Evolutionary conservation across 129 eudicot genomes (phyloP).

Genomic region (Saposhnikovia divaricata): DNA sequence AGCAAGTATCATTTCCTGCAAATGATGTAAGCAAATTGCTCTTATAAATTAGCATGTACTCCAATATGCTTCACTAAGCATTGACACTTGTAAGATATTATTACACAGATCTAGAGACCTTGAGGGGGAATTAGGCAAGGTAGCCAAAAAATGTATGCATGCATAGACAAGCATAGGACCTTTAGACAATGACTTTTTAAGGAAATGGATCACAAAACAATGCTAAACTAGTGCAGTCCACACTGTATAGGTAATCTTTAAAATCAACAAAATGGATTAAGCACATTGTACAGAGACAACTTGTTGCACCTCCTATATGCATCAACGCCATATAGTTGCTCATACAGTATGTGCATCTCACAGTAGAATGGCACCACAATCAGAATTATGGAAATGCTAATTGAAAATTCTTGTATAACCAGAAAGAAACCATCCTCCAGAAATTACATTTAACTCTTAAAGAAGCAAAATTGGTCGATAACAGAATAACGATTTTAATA

Average conservation of each 20-base stretch:
- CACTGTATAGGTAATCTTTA: neutral
- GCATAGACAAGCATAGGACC: neutral
- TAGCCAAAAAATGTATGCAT: neutral
- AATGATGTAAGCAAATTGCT: constrained; percentile 7
- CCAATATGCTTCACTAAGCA: neutral
- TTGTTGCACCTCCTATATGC: neutral
- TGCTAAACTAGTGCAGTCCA: constrained; percentile 1
- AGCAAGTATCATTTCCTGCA: constrained; percentile 64
- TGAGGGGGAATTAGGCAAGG: neutral
- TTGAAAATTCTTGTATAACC: neutral
- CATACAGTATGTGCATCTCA: neutral
- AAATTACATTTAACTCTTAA: neutral
- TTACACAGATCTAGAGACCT: neutral
- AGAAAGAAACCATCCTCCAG: neutral
- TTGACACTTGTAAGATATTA: neutral
- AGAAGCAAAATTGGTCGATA: neutral
- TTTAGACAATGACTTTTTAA: neutral
- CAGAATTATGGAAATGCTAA: neutral
- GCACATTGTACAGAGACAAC: neutral
- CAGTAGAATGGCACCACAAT: neutral
- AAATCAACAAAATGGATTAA: neutral
- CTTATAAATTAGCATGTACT: neutral
- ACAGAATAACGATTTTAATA: neutral
- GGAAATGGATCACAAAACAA: neutral
- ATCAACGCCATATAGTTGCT: neutral